Evolutionary conservation across 2,329 filamentous ascomycete species (phyloP), one percentile per base, ranked within the genome.

Genomic region (Triangularia setosa): DNA sequence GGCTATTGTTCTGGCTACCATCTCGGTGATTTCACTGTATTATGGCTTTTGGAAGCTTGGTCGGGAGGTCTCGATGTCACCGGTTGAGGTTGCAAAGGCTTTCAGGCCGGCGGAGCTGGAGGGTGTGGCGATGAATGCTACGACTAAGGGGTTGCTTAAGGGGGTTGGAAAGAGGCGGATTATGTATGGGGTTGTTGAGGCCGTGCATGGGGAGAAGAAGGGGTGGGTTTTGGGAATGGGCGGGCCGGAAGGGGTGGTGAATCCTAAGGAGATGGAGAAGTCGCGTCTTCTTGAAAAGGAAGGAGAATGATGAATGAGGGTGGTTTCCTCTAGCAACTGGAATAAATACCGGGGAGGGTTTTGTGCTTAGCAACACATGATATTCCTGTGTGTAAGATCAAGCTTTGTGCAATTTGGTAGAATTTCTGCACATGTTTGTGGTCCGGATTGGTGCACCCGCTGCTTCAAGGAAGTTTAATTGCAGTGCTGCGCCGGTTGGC

Each of bases 11-110:
- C 44, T 61, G 9, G 59, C 59, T 9, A 28, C 59, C 12, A 1
- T 54, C 14, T 28, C 59, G 4, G 59, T 61, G 6, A 21, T 61
- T 3, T 44, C 59, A 6, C 25, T 61, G 12, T 61, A 53, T 21
- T 24, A 61, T 21, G 59, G 59, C 8, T 61, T 61, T 35, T 61
- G 40, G 59, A 33, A 52, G 44, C 59, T 61, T 3, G 59, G 59
- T 3, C 11, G 59, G 12, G 27, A 54, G 12, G 59, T 61, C 21
- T 61, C 59, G 3, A 28, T 61, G 23, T 61, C 59, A 5, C 59
- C 59, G 6, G 7, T 61, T 3, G 59, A 61, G 27, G 52, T 53
- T 11, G 59, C 59, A 5, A 52, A 54, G 16, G 59, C 44, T 11
- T 61, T 61, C 11, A 24, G 27, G 8, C 27, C 59, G 9, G 25